Evolutionary conservation across 2,329 filamentous ascomycete species (phyloP).

Genomic region (Ceratocystis papillata): DNA sequence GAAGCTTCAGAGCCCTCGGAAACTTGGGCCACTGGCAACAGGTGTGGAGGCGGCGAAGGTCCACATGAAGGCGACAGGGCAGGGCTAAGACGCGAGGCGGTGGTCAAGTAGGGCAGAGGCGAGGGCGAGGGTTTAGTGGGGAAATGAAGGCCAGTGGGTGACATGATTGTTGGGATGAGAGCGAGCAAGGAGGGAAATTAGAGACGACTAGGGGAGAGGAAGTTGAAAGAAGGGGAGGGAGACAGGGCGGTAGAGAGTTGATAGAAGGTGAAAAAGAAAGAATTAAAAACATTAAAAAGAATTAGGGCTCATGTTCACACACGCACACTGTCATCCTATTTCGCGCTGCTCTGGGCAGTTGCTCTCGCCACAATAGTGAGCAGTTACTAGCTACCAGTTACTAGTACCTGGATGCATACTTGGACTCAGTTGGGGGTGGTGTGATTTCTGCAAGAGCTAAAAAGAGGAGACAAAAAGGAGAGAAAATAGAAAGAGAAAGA

Average conservation of each 20-base stretch:
- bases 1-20: too few species aligned
- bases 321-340: not conserved
- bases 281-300: not conserved
- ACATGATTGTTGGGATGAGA: not conserved
- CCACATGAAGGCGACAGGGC: constrained; percentile 2
- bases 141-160: not conserved
- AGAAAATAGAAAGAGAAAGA: not conserved
- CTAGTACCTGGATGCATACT: too few species aligned
- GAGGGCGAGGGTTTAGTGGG: constrained; percentile 11
- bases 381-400: too few species aligned
- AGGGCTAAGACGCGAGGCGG: not conserved
- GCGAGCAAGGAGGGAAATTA: not conserved
- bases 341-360: not conserved
- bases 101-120: not conserved
- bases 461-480: not conserved
- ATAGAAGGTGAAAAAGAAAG: not conserved
- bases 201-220: not conserved
- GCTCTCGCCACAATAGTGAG: constrained; percentile 8
- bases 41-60: not conserved
- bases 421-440: not conserved
- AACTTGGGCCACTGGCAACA: not conserved
- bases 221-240: not conserved
- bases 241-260: not conserved
- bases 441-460: not conserved
- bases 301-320: constrained; percentile 5